Evolutionary conservation across 2,329 filamentous ascomycete species (phyloP).

Genomic region (Phoma sp.): DNA sequence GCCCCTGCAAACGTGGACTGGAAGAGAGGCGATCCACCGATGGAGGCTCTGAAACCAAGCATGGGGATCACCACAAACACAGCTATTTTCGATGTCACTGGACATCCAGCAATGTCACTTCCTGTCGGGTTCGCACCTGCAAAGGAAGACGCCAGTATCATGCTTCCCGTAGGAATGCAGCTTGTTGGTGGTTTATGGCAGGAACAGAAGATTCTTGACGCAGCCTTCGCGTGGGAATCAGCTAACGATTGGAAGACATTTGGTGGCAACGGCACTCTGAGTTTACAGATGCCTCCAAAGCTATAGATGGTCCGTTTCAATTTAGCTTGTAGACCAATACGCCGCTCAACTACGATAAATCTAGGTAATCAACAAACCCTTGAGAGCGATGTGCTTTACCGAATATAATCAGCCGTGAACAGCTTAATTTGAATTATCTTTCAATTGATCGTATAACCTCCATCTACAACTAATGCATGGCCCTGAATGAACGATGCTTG

Average conservation of each 20-base stretch:
- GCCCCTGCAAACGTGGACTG: constrained; percentile 31
- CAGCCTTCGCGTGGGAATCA: constrained; percentile 39
- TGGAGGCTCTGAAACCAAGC: constrained; percentile 37
- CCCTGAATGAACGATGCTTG: constrained; percentile 64
- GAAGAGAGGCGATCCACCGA: constrained; percentile 37
- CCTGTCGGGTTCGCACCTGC: constrained; percentile 50
- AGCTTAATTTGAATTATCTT: background rate
- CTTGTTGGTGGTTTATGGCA: constrained; percentile 49
- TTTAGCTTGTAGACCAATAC: background rate
- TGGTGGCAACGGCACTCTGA: background rate
- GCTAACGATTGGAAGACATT: constrained; percentile 35
- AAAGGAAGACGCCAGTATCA: constrained; percentile 26
- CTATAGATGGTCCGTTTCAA: background rate
- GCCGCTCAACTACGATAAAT: too few relatives aligned
- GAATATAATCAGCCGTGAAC: too few relatives aligned
- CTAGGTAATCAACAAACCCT: too few relatives aligned
- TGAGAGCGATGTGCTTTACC: too few relatives aligned
- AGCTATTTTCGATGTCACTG: constrained; percentile 40
- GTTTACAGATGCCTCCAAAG: background rate
- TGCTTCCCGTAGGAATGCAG: constrained; percentile 51
- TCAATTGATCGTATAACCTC: constrained; percentile 45
- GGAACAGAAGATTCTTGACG: constrained; percentile 43
- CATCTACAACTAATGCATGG: constrained; percentile 57
- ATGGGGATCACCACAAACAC: constrained; percentile 42
- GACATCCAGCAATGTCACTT: constrained; percentile 41